A percentile compares a stretch with the other conserved stretches of the same genome.
These are phyloP conservation scores for Phytophthora vignae DNA, from an alignment of 352 stramenopile genomes.

Conservation along the genomic window DNA sequence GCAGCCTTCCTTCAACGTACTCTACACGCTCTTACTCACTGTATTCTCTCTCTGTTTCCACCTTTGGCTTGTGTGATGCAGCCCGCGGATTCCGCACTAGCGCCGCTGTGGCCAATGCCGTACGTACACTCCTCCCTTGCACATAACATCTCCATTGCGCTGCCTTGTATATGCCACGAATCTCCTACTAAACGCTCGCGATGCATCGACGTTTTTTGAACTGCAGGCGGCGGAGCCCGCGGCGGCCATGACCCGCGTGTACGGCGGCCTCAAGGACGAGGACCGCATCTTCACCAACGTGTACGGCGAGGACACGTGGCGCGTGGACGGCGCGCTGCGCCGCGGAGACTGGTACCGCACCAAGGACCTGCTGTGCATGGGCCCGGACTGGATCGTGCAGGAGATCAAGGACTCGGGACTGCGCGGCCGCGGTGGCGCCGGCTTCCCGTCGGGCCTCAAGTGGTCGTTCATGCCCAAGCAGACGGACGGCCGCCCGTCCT, in stretches of 20 bases:
- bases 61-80: neutral
- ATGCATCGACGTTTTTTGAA: neutral
- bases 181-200: neutral
- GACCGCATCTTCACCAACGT: slow-evolving; percentile 99
- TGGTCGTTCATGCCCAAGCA: slow-evolving; percentile 99
- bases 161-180: neutral
- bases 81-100: slow-evolving; percentile 52
- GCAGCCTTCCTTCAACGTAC: neutral
- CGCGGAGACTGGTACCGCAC: slow-evolving; percentile 97
- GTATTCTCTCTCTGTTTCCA: neutral
- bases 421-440: slow-evolving; percentile 97
- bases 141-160: neutral
- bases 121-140: slow-evolving; percentile 13
- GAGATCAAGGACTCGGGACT: slow-evolving; percentile 99
- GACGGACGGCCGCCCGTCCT: slow-evolving; percentile 98
- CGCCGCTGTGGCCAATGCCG: slow-evolving; percentile 45
- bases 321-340: slow-evolving; percentile 87
- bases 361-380: slow-evolving; percentile 99
- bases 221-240: slow-evolving; percentile 51
- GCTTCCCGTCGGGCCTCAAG: slow-evolving; percentile 99
- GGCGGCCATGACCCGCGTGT: slow-evolving; percentile 81
- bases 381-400: slow-evolving; percentile 99
- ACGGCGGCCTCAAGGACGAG: slow-evolving; percentile 97
- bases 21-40: neutral
- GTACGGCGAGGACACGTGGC: slow-evolving; percentile 97